Evolutionary conservation across 2,329 filamentous ascomycete genomes (phyloP).

Genomic region (Aspergillus latus): DNA sequence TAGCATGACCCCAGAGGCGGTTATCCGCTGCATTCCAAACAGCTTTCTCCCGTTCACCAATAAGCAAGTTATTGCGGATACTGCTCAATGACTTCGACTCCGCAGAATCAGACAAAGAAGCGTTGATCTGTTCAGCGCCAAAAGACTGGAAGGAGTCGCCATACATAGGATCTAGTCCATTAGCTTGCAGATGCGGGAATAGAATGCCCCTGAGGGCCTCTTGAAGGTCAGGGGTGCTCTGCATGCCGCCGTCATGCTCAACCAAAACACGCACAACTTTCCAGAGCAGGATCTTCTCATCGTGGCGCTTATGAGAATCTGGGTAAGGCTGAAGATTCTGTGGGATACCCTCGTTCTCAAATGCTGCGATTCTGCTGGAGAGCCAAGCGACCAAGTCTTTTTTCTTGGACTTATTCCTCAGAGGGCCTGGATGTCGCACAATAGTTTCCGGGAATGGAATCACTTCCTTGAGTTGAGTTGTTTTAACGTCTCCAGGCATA

Average conservation of each 20-base stretch:
- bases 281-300: slow-evolving; percentile 83
- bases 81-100: slow-evolving; percentile 69
- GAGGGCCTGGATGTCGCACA: slow-evolving; percentile 81
- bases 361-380: slow-evolving; percentile 67
- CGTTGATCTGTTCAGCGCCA: slow-evolving; percentile 37
- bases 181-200: slow-evolving; percentile 56
- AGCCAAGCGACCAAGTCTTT: slow-evolving; percentile 88
- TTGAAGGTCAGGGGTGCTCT: slow-evolving; percentile 69
- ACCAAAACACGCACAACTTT: slow-evolving; percentile 79
- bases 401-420: slow-evolving; percentile 90
- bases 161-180: slow-evolving; percentile 29
- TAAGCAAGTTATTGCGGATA: slow-evolving; percentile 70
- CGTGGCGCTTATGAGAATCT: slow-evolving; percentile 62
- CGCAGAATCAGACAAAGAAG: slow-evolving; percentile 62
- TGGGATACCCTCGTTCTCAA: slow-evolving; percentile 59
- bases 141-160: slow-evolving; percentile 27
- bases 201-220: slow-evolving; percentile 74
- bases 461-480: slow-evolving; percentile 73
- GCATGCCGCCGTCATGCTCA: slow-evolving; percentile 80
- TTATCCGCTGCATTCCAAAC: slow-evolving; percentile 93
- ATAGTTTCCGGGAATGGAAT: slow-evolving; percentile 70
- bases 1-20: slow-evolving; percentile 92
- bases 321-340: slow-evolving; percentile 51
- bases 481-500: slow-evolving; percentile 75
- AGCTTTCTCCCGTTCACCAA: slow-evolving; percentile 84